Evolutionary conservation across 2,329 filamentous ascomycete genomes (phyloP).

Genomic region (Leptographium radiaticola): DNA sequence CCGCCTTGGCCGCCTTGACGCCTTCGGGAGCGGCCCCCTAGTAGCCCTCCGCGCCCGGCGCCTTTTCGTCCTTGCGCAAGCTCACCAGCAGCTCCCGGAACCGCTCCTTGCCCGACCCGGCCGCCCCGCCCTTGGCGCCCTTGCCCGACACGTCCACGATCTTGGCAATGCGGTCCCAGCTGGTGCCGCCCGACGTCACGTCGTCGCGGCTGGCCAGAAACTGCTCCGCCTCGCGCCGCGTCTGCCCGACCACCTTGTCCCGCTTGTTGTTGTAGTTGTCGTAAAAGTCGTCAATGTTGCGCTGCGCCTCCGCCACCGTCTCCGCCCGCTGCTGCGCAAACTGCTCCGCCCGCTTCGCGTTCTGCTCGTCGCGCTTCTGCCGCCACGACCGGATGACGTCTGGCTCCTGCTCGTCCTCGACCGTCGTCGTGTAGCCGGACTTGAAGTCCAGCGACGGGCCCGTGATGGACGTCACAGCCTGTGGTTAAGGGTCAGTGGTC

Average conservation of each 20-base stretch:
- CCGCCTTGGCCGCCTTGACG: not conserved
- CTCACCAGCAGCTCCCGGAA: slow-evolving; percentile 84
- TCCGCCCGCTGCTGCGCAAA: slow-evolving; percentile 71
- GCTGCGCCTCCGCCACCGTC: slow-evolving; percentile 77
- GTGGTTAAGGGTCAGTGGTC: not conserved
- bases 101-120: slow-evolving; percentile 86
- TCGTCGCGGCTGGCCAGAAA: slow-evolving; percentile 84
- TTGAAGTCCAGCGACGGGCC: slow-evolving; percentile 52
- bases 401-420: slow-evolving; percentile 65
- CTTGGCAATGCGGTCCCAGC: slow-evolving; percentile 97
- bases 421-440: slow-evolving; percentile 44
- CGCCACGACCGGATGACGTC: slow-evolving; percentile 89
- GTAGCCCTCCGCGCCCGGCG: slow-evolving; percentile 52
- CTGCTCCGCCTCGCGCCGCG: slow-evolving; percentile 81
- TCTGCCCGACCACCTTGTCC: slow-evolving; percentile 83
- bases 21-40: slow-evolving; percentile 20
- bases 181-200: slow-evolving; percentile 86
- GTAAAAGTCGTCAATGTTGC: slow-evolving; percentile 98
- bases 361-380: slow-evolving; percentile 70
- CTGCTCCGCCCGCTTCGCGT: slow-evolving; percentile 73
- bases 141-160: slow-evolving; percentile 96
- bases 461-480: slow-evolving; percentile 51
- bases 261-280: slow-evolving; percentile 98
- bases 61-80: slow-evolving; percentile 87
- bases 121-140: slow-evolving; percentile 71